A percentile compares a stretch with the other conserved stretches of the same genome.
phyloP scores from a whole-genome alignment of 2,329 filamentous ascomycete genomes.

The Ceratocystis albifundus region DNA sequence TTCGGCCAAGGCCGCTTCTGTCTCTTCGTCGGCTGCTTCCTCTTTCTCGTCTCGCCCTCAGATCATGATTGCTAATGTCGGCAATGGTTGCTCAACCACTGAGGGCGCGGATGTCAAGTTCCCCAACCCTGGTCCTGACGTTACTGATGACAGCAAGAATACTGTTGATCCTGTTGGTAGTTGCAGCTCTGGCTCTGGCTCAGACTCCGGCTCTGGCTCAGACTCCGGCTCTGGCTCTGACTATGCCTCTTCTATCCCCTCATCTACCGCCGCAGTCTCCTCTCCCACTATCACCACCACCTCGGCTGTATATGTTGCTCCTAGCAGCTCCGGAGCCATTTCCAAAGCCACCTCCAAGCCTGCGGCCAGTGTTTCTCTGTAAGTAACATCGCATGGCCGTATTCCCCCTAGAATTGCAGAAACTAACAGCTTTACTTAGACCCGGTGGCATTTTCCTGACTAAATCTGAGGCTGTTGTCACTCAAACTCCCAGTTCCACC shows the following conservation, averaged over 20 bases:
- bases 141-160: conserved; percentile 32
- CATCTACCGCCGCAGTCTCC: conserved; percentile 24
- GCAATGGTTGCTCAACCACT: conserved; percentile 46
- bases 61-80: conserved; percentile 61
- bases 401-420: neutral
- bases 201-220: conserved; percentile 23
- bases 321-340: neutral
- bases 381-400: conserved; percentile 24
- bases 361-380: conserved; percentile 25
- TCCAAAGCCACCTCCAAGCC: conserved; percentile 23
- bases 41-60: conserved; percentile 48
- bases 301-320: neutral
- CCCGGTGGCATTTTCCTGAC: conserved; percentile 37
- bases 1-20: conserved; percentile 21
- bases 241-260: conserved; percentile 26
- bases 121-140: conserved; percentile 52
- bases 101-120: conserved; percentile 50
- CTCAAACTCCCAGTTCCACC: conserved; percentile 24
- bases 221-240: conserved; percentile 12
- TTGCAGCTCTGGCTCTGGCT: conserved; percentile 29
- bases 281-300: conserved; percentile 24
- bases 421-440: conserved; percentile 25
- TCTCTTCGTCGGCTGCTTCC: conserved; percentile 25
- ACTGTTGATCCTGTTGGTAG: conserved; percentile 30
- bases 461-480: conserved; percentile 16